Conservation (phyloP, 2,329 filamentous ascomycete genomes). For the Davidsoniella australis region DNA sequence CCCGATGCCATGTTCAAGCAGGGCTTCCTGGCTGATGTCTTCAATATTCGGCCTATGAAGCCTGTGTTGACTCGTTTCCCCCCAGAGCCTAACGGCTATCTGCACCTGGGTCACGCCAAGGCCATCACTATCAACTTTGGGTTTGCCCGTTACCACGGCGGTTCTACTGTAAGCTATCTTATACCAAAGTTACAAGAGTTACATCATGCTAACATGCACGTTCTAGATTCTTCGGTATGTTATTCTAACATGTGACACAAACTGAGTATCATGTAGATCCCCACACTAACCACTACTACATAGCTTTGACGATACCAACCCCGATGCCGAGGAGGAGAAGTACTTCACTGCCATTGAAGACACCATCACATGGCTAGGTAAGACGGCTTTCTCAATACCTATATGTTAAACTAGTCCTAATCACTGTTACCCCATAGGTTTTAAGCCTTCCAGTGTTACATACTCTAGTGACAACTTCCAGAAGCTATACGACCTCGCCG, state of each 20-base stretch:
- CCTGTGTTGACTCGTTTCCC: slow-evolving; percentile 57
- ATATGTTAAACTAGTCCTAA: background rate
- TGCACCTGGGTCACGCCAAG: slow-evolving; percentile 89
- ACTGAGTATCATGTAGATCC: background rate
- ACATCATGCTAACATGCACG: background rate
- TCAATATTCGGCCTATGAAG: slow-evolving; percentile 46
- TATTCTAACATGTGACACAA: slow-evolving; percentile 16
- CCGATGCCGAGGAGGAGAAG: slow-evolving; percentile 76
- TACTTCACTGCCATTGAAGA: slow-evolving; percentile 85
- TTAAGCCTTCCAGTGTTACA: slow-evolving; percentile 62
- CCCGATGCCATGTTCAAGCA: slow-evolving; percentile 61
- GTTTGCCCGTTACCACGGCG: slow-evolving; percentile 71
- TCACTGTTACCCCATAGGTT: slow-evolving; percentile 24
- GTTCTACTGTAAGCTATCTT: slow-evolving; percentile 28
- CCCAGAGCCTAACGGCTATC: slow-evolving; percentile 80
- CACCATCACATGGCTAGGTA: slow-evolving; percentile 66
- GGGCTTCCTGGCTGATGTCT: slow-evolving; percentile 58
- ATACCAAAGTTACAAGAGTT: background rate
- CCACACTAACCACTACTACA: slow-evolving; percentile 19
- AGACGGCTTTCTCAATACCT: background rate
- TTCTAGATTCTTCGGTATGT: slow-evolving; percentile 11
- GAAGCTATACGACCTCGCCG: slow-evolving; percentile 70
- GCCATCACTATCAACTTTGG: slow-evolving; percentile 95
- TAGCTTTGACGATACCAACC: slow-evolving; percentile 87
- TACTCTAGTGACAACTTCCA: slow-evolving; percentile 86